phyloP scores from a whole-genome alignment of 805 yeast species.

The Kuraishia molischiana region DNA sequence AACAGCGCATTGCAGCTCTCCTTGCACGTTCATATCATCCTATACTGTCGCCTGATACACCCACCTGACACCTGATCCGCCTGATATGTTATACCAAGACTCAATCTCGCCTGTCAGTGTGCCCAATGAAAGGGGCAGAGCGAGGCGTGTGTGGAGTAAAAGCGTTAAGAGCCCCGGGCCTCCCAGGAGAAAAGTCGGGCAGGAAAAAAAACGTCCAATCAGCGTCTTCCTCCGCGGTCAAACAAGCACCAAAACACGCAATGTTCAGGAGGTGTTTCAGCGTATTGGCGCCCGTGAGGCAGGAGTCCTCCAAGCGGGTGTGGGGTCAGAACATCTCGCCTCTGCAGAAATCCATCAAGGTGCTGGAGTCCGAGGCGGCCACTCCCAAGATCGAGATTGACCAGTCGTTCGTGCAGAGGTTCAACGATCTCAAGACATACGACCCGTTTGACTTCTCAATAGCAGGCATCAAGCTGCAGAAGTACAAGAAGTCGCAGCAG shows the following conservation, averaged over 20 bases:
- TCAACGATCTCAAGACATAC: conserved; percentile 45
- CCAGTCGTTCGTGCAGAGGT: conserved; percentile 31
- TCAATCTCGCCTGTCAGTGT: too few species aligned
- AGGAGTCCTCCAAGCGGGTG: conserved; percentile 7
- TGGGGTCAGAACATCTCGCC: conserved; percentile 10
- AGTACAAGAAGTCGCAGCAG: conserved; percentile 16
- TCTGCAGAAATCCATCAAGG: conserved; percentile 4
- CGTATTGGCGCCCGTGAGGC: not conserved
- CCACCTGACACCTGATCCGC: too few species aligned
- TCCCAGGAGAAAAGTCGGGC: too few species aligned
- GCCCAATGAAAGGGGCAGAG: too few species aligned
- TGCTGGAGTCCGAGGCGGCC: conserved; percentile 9
- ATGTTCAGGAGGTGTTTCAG: not conserved
- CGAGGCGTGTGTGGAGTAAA: too few species aligned
- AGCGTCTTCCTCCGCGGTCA: not conserved
- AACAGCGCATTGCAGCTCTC: too few species aligned
- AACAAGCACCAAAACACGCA: too few species aligned
- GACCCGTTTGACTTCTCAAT: conserved; percentile 77
- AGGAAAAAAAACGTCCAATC: too few species aligned
- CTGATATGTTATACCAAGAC: too few species aligned
- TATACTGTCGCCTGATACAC: too few species aligned
- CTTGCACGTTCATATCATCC: too few species aligned
- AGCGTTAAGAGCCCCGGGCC: too few species aligned
- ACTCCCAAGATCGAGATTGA: conserved; percentile 17
- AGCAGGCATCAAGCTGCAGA: conserved; percentile 44